Percentiles rank a stretch among this genome's conserved stretches.
phyloP scores from a whole-genome alignment of 1,284 basidiomycete species.

The Chalciporus piperatoides region DNA sequence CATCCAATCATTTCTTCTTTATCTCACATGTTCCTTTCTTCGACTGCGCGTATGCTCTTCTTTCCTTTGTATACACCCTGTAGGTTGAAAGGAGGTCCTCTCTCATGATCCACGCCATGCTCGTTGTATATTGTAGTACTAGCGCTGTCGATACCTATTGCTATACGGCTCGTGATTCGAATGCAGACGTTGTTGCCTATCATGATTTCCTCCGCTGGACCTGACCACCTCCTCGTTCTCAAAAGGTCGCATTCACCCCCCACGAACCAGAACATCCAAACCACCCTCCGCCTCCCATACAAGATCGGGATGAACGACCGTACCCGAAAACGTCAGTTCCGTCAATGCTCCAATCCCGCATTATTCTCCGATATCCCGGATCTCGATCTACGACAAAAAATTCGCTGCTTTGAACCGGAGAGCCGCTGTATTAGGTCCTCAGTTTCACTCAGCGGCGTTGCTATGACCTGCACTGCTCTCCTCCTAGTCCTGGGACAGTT shows the following conservation, averaged over 20 bases:
- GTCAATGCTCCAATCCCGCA: conserved; percentile 21
- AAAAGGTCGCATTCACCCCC: background rate
- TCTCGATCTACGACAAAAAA: conserved; percentile 27
- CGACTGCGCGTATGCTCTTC: conserved; percentile 19
- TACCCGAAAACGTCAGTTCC: conserved; percentile 9
- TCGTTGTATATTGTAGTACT: conserved; percentile 32
- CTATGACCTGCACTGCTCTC: conserved; percentile 24
- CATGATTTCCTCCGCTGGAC: too few relatives aligned
- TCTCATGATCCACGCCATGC: conserved; percentile 21
- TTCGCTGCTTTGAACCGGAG: conserved; percentile 31
- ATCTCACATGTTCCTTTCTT: conserved; percentile 21
- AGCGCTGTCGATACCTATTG: conserved; percentile 32
- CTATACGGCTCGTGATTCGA: conserved; percentile 18
- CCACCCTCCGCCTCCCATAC: background rate
- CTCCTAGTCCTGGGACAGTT: conserved; percentile 9
- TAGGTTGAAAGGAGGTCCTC: conserved; percentile 28
- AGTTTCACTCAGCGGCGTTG: conserved; percentile 29
- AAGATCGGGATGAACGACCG: conserved; percentile 5
- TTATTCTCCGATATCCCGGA: conserved; percentile 26
- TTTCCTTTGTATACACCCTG: conserved; percentile 29
- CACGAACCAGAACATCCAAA: background rate
- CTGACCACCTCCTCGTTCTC: too few relatives aligned
- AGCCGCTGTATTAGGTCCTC: conserved; percentile 23
- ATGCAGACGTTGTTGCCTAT: conserved; percentile 26
- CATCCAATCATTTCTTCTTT: conserved; percentile 19